A percentile compares a stretch with the other conserved stretches of the same genome.
phyloP scores from a whole-genome alignment of 805 yeast species.

The Saccharomycopsis lassenensis region DNA sequence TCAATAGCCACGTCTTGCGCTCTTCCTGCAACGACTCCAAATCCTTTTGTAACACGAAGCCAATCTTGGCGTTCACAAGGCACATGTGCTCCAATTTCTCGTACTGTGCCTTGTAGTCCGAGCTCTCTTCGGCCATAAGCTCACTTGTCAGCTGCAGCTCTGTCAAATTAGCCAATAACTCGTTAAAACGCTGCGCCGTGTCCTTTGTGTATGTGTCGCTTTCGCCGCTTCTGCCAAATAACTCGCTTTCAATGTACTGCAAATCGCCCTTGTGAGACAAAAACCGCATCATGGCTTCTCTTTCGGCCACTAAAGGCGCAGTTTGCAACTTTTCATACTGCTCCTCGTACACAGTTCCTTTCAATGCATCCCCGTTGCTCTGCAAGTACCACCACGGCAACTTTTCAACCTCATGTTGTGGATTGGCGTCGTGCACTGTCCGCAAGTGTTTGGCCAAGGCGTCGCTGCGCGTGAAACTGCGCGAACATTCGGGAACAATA shows the following conservation, averaged over 20 bases:
- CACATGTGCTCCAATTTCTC: slow-evolving; percentile 25
- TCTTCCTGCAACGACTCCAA: slow-evolving; percentile 23
- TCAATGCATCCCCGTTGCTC: neutral
- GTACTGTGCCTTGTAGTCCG: slow-evolving; percentile 20
- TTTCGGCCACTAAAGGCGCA: neutral
- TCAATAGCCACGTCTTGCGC: slow-evolving; percentile 30
- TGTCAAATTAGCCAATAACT: neutral
- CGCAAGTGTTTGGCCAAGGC: slow-evolving; percentile 56
- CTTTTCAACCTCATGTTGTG: slow-evolving; percentile 1
- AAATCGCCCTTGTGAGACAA: neutral
- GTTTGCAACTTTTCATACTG: neutral
- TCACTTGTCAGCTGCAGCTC: slow-evolving; percentile 12
- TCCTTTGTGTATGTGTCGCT: neutral
- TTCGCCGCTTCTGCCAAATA: neutral
- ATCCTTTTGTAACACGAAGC: slow-evolving; percentile 27
- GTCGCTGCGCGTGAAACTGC: slow-evolving; percentile 46
- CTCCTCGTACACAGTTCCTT: neutral
- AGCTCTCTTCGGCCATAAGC: slow-evolving; percentile 13
- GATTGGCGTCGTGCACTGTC: slow-evolving; percentile 40
- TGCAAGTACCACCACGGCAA: slow-evolving; percentile 4
- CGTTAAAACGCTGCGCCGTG: no score
- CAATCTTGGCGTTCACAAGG: slow-evolving; percentile 30
- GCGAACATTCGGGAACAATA: slow-evolving; percentile 54
- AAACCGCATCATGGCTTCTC: neutral
- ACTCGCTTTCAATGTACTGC: neutral